phyloP scores from a whole-genome alignment of 768 basidiomycete genomes.

The Hericium alpestre region DNA sequence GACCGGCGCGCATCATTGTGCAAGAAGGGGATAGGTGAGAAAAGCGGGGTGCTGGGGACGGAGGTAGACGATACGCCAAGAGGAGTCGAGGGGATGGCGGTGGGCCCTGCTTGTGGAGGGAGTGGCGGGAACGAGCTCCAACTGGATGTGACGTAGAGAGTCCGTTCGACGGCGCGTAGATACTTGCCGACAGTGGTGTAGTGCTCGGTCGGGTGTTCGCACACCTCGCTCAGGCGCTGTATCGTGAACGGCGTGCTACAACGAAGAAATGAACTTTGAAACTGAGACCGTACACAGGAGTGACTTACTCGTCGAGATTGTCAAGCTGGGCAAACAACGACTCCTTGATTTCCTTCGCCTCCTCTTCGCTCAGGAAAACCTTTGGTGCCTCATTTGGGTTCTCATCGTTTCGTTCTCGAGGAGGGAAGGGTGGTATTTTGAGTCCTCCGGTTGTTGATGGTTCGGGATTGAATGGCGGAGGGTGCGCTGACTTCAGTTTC shows the following conservation, averaged over 20 bases:
- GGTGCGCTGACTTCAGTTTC: constrained; percentile 20
- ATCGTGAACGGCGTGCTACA: constrained; percentile 73
- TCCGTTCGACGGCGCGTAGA: constrained; percentile 74
- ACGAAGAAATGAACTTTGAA: neutral
- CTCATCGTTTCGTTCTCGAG: constrained; percentile 38
- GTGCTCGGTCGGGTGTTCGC: constrained; percentile 52
- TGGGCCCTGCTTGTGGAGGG: constrained; percentile 22
- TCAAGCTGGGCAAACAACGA: constrained; percentile 55
- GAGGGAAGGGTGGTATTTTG: constrained; percentile 64
- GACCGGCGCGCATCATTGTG: constrained; percentile 76
- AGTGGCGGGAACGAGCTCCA: constrained; percentile 65
- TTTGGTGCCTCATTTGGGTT: constrained; percentile 46
- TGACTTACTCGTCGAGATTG: constrained; percentile 61
- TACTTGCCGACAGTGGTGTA: constrained; percentile 81
- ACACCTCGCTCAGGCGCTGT: constrained; percentile 80
- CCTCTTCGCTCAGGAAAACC: constrained; percentile 47
- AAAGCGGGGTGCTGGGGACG: constrained; percentile 67
- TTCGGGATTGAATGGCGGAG: constrained; percentile 28
- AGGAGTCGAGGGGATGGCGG: constrained; percentile 22
- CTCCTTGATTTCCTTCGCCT: constrained; percentile 47
- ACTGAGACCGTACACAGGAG: neutral
- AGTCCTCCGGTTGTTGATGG: constrained; percentile 42
- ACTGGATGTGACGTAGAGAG: constrained; percentile 75
- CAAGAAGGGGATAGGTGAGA: constrained; percentile 81
- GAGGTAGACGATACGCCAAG: constrained; percentile 39